Conservation (phyloP, 441 rosid species). For the Mallotus repandus region DNA sequence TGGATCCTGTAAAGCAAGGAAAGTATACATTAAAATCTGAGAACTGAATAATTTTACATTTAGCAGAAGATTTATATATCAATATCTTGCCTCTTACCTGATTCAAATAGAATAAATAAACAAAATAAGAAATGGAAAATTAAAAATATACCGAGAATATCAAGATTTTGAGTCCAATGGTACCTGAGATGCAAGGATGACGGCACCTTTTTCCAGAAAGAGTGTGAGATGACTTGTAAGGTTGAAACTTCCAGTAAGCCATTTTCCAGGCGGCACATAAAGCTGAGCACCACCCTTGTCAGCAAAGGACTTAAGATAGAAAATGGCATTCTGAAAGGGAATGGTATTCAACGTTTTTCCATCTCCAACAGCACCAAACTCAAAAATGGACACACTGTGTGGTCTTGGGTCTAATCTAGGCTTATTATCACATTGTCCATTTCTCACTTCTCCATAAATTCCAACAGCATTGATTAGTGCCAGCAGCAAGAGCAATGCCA, state of each 20-base stretch:
- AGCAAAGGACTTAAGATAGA: conserved; percentile 89
- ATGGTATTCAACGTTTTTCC: conserved; percentile 82
- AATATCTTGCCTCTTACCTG: too few species aligned
- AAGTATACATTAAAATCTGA: conserved; percentile 12
- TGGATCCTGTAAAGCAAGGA: conserved; percentile 50
- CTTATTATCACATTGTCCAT: conserved; percentile 47
- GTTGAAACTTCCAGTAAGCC: conserved; percentile 92
- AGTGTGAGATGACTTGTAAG: conserved; percentile 97
- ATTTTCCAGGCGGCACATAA: conserved; percentile 83
- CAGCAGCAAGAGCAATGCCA: conserved; percentile 91
- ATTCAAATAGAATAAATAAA: too few species aligned
- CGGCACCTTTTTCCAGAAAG: conserved; percentile 83
- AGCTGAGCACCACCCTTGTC: conserved; percentile 99
- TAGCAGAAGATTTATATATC: not conserved
- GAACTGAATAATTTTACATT: not conserved
- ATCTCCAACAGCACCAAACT: conserved; percentile 95
- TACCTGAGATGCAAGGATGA: conserved; percentile 88
- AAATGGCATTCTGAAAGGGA: conserved; percentile 90
- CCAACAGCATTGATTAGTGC: conserved; percentile 55
- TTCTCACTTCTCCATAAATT: conserved; percentile 41
- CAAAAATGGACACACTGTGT: conserved; percentile 85
- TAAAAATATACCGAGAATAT: not conserved
- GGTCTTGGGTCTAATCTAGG: conserved; percentile 69
- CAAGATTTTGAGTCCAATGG: not conserved
- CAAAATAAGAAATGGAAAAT: not conserved